These are phyloP conservation scores for Loxodes magnus DNA, from an alignment of 73 alveolate species.

Conservation along the genomic window DNA sequence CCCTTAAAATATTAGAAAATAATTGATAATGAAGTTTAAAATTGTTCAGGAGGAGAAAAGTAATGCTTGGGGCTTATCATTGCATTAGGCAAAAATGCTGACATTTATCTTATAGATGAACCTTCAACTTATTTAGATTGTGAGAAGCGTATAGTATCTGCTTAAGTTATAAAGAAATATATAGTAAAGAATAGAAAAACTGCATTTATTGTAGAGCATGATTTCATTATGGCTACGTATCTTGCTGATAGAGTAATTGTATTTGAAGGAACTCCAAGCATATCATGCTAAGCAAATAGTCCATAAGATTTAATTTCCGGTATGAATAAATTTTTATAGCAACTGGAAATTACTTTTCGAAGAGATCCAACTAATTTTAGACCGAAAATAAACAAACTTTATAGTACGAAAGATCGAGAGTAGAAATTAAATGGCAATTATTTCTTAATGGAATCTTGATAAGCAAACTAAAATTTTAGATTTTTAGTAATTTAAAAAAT, in stretches of 20 bases:
- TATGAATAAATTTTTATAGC: constrained; percentile 92
- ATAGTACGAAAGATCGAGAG: constrained; percentile 76
- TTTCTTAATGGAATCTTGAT: too few species aligned
- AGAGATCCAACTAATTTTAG: constrained; percentile 82
- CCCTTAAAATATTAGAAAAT: constrained; percentile 72
- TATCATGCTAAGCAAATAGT: constrained; percentile 48
- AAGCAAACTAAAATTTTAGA: too few species aligned
- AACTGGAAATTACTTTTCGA: constrained; percentile 95
- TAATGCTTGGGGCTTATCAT: constrained; percentile 51
- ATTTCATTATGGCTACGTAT: constrained; percentile 95
- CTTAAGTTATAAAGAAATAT: constrained; percentile 92
- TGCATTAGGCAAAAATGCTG: constrained; percentile 90
- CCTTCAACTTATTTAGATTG: constrained; percentile 98
- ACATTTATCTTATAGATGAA: constrained; percentile 93
- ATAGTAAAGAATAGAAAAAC: constrained; percentile 66
- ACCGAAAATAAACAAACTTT: constrained; percentile 85
- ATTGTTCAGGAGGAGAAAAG: constrained; percentile 16
- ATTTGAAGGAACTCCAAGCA: constrained; percentile 84
- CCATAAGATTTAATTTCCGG: constrained; percentile 93
- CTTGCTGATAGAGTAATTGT: constrained; percentile 87
- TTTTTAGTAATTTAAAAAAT: too few species aligned
- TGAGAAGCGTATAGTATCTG: constrained; percentile 92
- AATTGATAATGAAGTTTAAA: constrained; percentile 45
- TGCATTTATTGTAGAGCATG: constrained; percentile 95
- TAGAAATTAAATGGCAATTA: constrained; percentile 69